These are phyloP conservation scores for Glebionis coronaria DNA, from an alignment of 129 eudicot species.

Conservation along the genomic window DNA sequence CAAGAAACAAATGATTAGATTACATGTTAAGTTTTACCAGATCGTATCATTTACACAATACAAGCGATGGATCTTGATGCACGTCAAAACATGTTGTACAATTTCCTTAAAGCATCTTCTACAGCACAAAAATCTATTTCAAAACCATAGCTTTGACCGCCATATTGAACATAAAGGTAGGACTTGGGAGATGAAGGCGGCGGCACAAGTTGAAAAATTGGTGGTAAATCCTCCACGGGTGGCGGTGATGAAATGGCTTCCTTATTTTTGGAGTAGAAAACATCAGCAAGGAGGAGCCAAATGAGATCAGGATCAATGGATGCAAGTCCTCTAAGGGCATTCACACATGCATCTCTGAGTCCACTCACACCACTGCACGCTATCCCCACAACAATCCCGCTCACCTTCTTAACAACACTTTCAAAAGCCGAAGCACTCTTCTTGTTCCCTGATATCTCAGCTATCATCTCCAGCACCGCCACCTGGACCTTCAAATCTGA, in stretches of 20 bases:
- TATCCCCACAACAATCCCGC: conserved; percentile 42
- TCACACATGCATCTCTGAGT: conserved; percentile 59
- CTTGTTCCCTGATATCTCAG: conserved; percentile 57
- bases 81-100: conserved; percentile 16
- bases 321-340: conserved; percentile 71
- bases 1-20: no score
- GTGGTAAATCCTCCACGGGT: conserved; percentile 49
- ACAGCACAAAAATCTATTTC: conserved; percentile 65
- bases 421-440: conserved; percentile 74
- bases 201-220: conserved; percentile 45
- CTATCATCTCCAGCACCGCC: conserved; percentile 78
- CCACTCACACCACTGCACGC: conserved; percentile 70
- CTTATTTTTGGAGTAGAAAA: conserved; percentile 52
- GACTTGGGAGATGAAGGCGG: conserved; percentile 50
- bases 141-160: conserved; percentile 86
- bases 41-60: no score
- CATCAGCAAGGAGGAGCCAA: conserved; percentile 85
- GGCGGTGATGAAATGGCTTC: conserved; percentile 23
- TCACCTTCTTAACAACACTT: conserved; percentile 71
- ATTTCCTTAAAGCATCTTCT: conserved; percentile 53
- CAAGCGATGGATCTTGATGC: no score
- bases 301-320: conserved; percentile 72
- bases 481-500: conserved; percentile 77
- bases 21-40: no score
- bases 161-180: conserved; percentile 67